phyloP scores from a whole-genome alignment of 2,329 filamentous ascomycete species.

The Cryphonectria japonica region DNA sequence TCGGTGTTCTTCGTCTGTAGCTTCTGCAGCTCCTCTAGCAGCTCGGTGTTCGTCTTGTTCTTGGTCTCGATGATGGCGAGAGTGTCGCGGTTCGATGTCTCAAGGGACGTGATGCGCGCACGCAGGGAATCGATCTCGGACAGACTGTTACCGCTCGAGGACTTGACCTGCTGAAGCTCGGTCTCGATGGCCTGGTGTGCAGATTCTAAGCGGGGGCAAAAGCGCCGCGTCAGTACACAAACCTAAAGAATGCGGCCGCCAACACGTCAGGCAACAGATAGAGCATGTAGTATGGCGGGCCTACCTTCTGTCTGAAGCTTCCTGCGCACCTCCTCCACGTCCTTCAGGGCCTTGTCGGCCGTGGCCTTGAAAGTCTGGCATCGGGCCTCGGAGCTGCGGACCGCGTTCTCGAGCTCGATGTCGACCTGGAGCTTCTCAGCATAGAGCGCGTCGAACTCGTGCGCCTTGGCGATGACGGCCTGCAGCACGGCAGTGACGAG shows the following conservation, averaged over 20 bases:
- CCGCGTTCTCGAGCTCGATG: conserved; percentile 90
- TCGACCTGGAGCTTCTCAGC: conserved; percentile 88
- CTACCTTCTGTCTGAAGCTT: conserved; percentile 84
- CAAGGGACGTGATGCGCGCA: conserved; percentile 81
- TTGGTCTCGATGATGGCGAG: conserved; percentile 89
- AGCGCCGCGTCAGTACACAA: conserved; percentile 27
- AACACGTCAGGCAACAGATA: conserved; percentile 10
- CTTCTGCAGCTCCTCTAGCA: conserved; percentile 83
- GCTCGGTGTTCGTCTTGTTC: conserved; percentile 79
- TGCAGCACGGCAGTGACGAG: conserved; percentile 76
- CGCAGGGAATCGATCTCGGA: conserved; percentile 77
- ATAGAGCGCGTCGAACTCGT: conserved; percentile 79
- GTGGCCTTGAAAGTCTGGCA: conserved; percentile 80
- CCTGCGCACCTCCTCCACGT: conserved; percentile 78
- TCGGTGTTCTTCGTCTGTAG: conserved; percentile 89
- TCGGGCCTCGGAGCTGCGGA: conserved; percentile 81
- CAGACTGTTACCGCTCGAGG: conserved; percentile 73
- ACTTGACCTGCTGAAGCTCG: conserved; percentile 78
- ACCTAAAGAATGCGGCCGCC: conserved; percentile 5
- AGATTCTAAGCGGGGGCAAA: conserved; percentile 62
- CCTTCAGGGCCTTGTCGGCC: conserved; percentile 80
- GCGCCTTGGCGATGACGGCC: conserved; percentile 76
- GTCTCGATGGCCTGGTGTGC: conserved; percentile 75
- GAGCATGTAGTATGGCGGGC: conserved; percentile 29
- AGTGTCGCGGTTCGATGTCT: conserved; percentile 90